Evolutionary conservation across 371 early-diverging fungal species (phyloP), one percentile per base, ranked within the genome.

Genomic region (Agmasoma carcini): DNA sequence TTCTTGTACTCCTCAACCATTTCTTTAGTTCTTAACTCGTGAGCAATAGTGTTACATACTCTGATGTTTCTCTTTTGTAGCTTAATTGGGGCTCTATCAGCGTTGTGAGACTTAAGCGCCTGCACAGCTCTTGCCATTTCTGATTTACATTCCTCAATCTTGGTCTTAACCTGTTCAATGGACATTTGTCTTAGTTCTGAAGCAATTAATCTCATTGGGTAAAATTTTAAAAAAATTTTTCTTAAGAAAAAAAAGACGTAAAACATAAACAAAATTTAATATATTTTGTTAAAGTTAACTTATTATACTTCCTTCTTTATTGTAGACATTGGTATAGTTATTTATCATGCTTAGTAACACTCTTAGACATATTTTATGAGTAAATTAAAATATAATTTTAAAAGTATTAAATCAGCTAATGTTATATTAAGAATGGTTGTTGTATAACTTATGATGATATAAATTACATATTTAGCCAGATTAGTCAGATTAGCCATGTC

Each of bases 1-100:
- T 51, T 54, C 48, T 57, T 58, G 48, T 68, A 61, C 43, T 63
- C 34, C 17, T 65, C 63, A n/a, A 57, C 44, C 12, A 50, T 1
- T 45, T 61, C 48, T 41, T 54, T 41, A 27, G 55, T 44, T 23
- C 45, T 31, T 29, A 69, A 69, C 53, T 69, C 69, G 5, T 31
- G 47, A 7, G 44, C 2, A 22, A 72, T 47, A 6, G 41, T 50
- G 25, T 62, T 45, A 3, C 41, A 48, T 6, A 45, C 11, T 7
- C 69, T 67, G 29, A 72, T 27, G 41, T 65, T 69, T 43, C 61
- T 72, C 41, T 55, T 59, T 14, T 54, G 55, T 26, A 25, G 37
- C 48, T 40, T 52, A 2, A 72, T 66, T 41, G 56, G 66, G 27
- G 63, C 45, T 34, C 59, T 62, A 31, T 65, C 46, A n/a, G 66